Percentiles rank a stretch among this genome's conserved stretches.
Evolutionary conservation across 2,329 filamentous ascomycete genomes (phyloP).

Genomic region (Pseudocercospora crystallina): DNA sequence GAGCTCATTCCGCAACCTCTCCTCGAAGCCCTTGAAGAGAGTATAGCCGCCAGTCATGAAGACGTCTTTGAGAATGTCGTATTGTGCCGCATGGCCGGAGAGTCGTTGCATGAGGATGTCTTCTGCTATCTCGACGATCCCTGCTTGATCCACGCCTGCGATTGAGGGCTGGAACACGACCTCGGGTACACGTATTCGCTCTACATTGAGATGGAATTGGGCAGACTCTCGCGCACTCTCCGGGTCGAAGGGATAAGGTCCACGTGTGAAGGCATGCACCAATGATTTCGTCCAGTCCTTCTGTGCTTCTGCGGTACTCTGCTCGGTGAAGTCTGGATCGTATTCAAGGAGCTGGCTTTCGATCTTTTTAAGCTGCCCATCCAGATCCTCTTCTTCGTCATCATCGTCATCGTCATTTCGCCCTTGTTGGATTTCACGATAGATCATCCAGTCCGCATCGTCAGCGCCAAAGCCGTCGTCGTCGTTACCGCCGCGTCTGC

Average conservation of each 20-base stretch:
- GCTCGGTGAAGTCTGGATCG: constrained; percentile 86
- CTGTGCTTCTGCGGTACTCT: constrained; percentile 88
- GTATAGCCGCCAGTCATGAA: constrained; percentile 95
- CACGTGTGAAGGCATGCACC: constrained; percentile 84
- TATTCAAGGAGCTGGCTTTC: constrained; percentile 83
- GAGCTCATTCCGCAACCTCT: constrained; percentile 72
- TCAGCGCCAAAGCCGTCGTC: constrained; percentile 97
- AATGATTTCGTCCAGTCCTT: constrained; percentile 93
- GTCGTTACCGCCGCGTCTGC: constrained; percentile 82
- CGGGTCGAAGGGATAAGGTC: constrained; percentile 80
- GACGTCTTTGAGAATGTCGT: constrained; percentile 76
- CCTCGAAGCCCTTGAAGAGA: constrained; percentile 82
- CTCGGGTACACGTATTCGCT: constrained; percentile 98
- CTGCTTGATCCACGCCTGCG: constrained; percentile 94
- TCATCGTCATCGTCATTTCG: constrained; percentile 90
- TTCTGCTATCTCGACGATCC: constrained; percentile 85
- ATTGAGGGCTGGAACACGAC: constrained; percentile 98
- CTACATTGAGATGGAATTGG: constrained; percentile 95
- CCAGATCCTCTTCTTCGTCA: constrained; percentile 87
- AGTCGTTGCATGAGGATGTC: constrained; percentile 87
- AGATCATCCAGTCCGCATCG: constrained; percentile 97
- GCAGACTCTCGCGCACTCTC: constrained; percentile 77
- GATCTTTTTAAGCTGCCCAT: constrained; percentile 68
- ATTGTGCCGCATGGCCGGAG: constrained; percentile 52
- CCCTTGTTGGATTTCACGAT: constrained; percentile 85